Conservation (phyloP, 179 eudicot genomes). For the Silene vulgaris region DNA sequence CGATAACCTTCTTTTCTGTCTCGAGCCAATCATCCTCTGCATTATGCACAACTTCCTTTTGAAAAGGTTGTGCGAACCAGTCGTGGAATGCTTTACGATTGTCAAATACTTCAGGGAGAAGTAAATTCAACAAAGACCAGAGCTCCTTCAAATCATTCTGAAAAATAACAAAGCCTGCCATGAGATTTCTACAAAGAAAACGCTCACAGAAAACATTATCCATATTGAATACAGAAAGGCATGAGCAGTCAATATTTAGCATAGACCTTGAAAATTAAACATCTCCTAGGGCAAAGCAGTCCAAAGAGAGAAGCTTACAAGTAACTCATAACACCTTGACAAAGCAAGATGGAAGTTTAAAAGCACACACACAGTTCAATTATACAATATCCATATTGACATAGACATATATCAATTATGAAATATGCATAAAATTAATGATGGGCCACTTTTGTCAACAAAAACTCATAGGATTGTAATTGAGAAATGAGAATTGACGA, state of each 20-base stretch:
- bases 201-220: not conserved
- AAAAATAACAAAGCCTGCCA: conserved; percentile 21
- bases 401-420: not conserved
- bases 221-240: not conserved
- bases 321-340: not conserved
- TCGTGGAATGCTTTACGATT: conserved; percentile 97
- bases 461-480: not conserved
- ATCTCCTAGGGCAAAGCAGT: not conserved
- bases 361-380: not conserved
- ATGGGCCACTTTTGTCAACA: not conserved
- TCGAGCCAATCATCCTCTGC: conserved; percentile 99
- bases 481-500: not conserved
- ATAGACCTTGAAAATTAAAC: not conserved
- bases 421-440: not conserved
- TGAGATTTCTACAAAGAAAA: conserved; percentile 12
- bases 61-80: conserved; percentile 97
- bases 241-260: not conserved
- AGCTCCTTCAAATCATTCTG: conserved; percentile 99
- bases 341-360: not conserved
- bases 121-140: conserved; percentile 92
- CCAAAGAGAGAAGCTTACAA: not conserved
- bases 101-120: conserved; percentile 99
- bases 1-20: conserved; percentile 94
- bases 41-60: conserved; percentile 76
- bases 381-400: not conserved